Base-by-base conservation (phyloP, 2,329 filamentous ascomycete species). In the Fusarium clavum region DNA sequence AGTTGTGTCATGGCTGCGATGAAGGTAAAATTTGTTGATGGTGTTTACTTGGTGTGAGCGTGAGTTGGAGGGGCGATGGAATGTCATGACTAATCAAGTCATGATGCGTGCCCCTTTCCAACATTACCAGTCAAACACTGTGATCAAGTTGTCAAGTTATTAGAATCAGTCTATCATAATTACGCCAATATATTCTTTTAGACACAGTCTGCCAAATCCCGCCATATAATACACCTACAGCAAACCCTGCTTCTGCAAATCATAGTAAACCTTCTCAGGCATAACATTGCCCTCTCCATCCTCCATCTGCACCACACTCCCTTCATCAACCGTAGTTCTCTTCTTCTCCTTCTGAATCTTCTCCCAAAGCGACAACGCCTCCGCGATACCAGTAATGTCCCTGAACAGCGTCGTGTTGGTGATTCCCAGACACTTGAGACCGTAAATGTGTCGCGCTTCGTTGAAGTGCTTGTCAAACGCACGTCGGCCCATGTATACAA, bases 401-500 rank as follows among this genome's bases (percentile, higher is more conserved):
- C 96, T 86, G 85, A 98, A 99, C 18, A 99, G 84, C 29, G 91
- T 91, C 3, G 94, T 94, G 77, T 97, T 96, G 10, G 91, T 97
- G 77, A 99, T 96, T 22, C 97, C 97, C 53, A 99, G 83, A 77
- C 95, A 97, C 80, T 97, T 96, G 72, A 99, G 83, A 1, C 96
- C 96, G 77, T 97, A 96, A 51, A 98, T 92, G 78, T 99, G 96
- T 56, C 94, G 86, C 11, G 93, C 90, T 80, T 99, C 96, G 73
- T 94, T 97, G 83, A 99, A 99, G 80, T 99, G 96, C 84, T 99
- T 99, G 79, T 99, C 96, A 75, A 98, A 99, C 2, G 94, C 94
- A 52, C 96, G 89, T 25, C 96, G 88, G 18, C 96, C 96, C 92
- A 97, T 98, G 83, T 98, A 98, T n/a, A 98, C 94, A 77, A 94